Percentiles rank a stretch among this genome's conserved stretches.
Conservation (phyloP, 2,329 filamentous ascomycete species). For the Erysiphe neolycopersici region DNA sequence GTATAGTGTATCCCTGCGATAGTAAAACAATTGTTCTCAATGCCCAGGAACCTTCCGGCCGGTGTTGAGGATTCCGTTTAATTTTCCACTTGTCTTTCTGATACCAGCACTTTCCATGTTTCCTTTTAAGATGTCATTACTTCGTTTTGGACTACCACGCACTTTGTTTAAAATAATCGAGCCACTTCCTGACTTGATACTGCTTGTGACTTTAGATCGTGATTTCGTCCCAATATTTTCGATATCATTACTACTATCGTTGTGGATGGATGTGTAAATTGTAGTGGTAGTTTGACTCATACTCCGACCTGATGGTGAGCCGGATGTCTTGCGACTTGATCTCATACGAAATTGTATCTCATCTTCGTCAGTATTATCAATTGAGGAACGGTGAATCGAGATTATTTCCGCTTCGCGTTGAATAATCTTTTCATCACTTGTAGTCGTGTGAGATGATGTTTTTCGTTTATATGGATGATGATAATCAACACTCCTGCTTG, state of each 20-base stretch:
- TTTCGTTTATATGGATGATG: conserved; percentile 46
- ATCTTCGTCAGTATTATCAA: conserved; percentile 46
- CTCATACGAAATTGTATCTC: conserved; percentile 45
- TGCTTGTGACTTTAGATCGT: conserved; percentile 26
- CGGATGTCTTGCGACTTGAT: conserved; percentile 35
- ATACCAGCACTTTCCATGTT: conserved; percentile 26
- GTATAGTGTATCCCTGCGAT: too few relatives aligned
- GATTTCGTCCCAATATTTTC: conserved; percentile 34
- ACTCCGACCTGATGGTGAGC: conserved; percentile 27
- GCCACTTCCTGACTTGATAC: conserved; percentile 23
- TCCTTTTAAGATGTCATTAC: conserved; percentile 21
- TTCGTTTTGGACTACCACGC: conserved; percentile 29
- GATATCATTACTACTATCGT: conserved; percentile 40
- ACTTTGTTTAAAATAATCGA: conserved; percentile 29
- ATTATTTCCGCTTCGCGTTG: conserved; percentile 30
- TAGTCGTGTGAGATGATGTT: conserved; percentile 17
- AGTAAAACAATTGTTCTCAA: neutral
- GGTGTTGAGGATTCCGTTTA: conserved; percentile 26
- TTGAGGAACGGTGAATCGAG: conserved; percentile 32
- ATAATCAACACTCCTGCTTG: conserved; percentile 41
- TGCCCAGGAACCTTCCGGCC: conserved; percentile 11
- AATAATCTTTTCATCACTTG: conserved; percentile 24
- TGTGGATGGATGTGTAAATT: conserved; percentile 35
- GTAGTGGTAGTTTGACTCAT: conserved; percentile 52
- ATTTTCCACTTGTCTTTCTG: conserved; percentile 38